phyloP scores from a whole-genome alignment of 257 asterid genomes.

The Orobanche coerulescens region DNA sequence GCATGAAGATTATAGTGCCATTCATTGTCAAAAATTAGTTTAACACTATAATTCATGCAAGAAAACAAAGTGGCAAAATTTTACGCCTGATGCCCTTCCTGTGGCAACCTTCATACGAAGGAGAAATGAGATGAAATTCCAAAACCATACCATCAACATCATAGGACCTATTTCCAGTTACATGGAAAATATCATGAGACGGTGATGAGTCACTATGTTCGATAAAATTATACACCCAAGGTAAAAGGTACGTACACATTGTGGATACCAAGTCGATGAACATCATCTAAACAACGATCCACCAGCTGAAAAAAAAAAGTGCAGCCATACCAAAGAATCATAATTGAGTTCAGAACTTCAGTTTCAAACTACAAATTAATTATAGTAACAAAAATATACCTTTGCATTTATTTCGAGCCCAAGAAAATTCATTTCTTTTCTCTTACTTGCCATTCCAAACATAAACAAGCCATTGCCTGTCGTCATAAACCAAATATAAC shows the following conservation, averaged over 20 bases:
- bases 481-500: slow-evolving; percentile 19
- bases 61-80: too few relatives aligned
- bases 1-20: too few relatives aligned
- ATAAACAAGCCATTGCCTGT: slow-evolving; percentile 89
- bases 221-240: neutral
- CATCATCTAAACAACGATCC: slow-evolving; percentile 45
- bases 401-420: slow-evolving; percentile 78
- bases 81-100: too few relatives aligned
- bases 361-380: slow-evolving; percentile 17
- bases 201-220: neutral
- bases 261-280: slow-evolving; percentile 36
- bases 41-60: too few relatives aligned
- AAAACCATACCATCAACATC: too few relatives aligned
- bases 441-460: slow-evolving; percentile 63
- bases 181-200: too few relatives aligned
- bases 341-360: slow-evolving; percentile 18
- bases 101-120: too few relatives aligned
- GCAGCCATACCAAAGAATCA: slow-evolving; percentile 19
- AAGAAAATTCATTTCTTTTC: slow-evolving; percentile 72
- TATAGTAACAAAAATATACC: slow-evolving; percentile 38
- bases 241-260: slow-evolving; percentile 48
- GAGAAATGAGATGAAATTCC: too few relatives aligned
- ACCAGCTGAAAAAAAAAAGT: slow-evolving; percentile 58
- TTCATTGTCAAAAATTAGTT: too few relatives aligned
- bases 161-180: too few relatives aligned